These are phyloP conservation scores for Podaxis sp. DNA, from an alignment of 768 basidiomycete species.

Conservation along the genomic window DNA sequence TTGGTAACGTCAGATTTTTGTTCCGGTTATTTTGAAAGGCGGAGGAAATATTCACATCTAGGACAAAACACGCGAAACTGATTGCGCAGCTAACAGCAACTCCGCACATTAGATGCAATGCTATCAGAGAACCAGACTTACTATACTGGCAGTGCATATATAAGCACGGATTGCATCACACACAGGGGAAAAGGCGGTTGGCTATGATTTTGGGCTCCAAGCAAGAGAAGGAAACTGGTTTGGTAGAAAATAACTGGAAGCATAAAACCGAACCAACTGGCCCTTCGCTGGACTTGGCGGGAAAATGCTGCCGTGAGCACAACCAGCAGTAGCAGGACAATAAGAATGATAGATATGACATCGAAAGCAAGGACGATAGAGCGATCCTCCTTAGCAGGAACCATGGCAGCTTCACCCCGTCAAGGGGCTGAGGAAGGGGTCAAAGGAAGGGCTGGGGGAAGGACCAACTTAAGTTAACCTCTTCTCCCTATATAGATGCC, in stretches of 20 bases:
- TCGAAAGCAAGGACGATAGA: slow-evolving; percentile 2
- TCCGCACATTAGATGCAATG: not conserved
- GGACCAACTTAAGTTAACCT: not conserved
- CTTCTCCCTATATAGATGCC: not conserved
- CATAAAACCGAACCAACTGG: slow-evolving; percentile 23
- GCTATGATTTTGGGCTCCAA: slow-evolving; percentile 21
- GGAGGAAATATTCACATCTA: not conserved
- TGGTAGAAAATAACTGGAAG: slow-evolving; percentile 23
- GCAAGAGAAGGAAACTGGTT: slow-evolving; percentile 21
- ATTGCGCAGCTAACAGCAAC: not conserved
- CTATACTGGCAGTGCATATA: not conserved
- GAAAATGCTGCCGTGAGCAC: slow-evolving; percentile 4
- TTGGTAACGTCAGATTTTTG: not conserved
- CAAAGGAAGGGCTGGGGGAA: not conserved
- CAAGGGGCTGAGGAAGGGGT: not conserved
- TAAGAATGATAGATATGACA: not conserved
- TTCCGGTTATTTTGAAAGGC: not conserved
- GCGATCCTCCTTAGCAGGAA: not conserved
- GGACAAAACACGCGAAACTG: not conserved
- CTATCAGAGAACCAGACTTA: not conserved
- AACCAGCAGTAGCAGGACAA: not conserved
- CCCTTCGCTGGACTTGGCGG: not conserved
- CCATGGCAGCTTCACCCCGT: not conserved
- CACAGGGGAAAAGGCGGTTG: slow-evolving; percentile 23
- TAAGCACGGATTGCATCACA: slow-evolving; percentile 20